Base-by-base conservation (phyloP, 441 rosid genomes). In the Raphanus hybrid region DNA sequence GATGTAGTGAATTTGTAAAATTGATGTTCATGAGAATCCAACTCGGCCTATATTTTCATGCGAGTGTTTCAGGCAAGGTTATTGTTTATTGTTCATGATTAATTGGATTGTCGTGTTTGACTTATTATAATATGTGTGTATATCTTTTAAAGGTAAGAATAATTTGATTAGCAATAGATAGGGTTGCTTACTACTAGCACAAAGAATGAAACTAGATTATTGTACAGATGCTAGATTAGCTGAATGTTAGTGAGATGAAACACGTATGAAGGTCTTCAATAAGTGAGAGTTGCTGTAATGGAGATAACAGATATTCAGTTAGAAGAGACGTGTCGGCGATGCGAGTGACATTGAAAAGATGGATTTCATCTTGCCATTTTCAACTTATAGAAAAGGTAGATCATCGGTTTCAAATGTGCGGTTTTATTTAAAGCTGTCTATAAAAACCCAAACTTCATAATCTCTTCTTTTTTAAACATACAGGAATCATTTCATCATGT, bases 191-290 rank as follows among this genome's bases (percentile, higher is more conserved):
- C 39, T 27, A 12, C 37, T 11, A 29, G 62, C 62, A 23, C 32
- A 58, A 23, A 26, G 14, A 26, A 11, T 26, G 63, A 59, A 26
- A 23, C 14, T 11, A 23, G 34, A 59, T 26, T 23, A 23, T 23
- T 26, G 35, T 26, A 59, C 64, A 18, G 43, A 62, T 62, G 43
- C 66, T 62, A 27, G 66, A 29, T 61, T 60, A 60, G 64, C 18
- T 60, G 64, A 59, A 26, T 59, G 34, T 58, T 58, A 3, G 37
- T 26, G 6, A 6, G 57, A 14, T 50, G 57, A 14, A 50, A n/a
- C n/a, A 32, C 41, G 23, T 50, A 29, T 6, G 65, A 15, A 61
- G 39, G 39, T 61, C 18, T n/a, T 9, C 18, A 29, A 6, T 61
- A n/a, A 1, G 11, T 29, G 65, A 61, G 10, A 61, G 41, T 61